Evolutionary conservation across 352 stramenopile species (phyloP).

Genomic region (Thalassiosira livingstoniorum): DNA sequence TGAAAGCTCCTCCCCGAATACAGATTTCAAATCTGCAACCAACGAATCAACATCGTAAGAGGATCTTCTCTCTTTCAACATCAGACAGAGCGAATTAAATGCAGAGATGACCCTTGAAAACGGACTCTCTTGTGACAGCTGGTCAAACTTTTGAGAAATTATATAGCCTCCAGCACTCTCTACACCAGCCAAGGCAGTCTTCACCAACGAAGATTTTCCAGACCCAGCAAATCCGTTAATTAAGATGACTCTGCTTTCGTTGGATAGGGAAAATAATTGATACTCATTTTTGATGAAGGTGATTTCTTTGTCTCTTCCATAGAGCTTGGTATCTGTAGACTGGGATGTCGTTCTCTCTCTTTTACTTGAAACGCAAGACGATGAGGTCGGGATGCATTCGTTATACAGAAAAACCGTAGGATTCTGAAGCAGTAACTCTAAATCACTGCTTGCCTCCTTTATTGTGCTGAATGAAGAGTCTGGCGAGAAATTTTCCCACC

Average conservation of each 20-base stretch:
- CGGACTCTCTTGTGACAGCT: constrained; percentile 22
- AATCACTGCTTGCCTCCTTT: constrained; percentile 7
- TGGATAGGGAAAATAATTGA: constrained; percentile 30
- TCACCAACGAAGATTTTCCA: constrained; percentile 38
- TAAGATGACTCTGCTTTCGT: constrained; percentile 42
- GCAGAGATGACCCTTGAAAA: constrained; percentile 31
- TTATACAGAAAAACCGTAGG: constrained; percentile 21
- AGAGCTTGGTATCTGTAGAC: constrained; percentile 12
- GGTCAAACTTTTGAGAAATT: constrained; percentile 45
- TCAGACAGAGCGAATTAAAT: constrained; percentile 40
- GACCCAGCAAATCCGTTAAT: constrained; percentile 47
- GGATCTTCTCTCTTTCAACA: constrained; percentile 24
- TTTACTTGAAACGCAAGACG: not conserved
- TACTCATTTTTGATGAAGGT: constrained; percentile 34
- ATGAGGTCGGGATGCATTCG: no score
- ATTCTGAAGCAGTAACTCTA: constrained; percentile 29
- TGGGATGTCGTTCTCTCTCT: not conserved
- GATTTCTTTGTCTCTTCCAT: constrained; percentile 30
- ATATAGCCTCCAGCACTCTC: constrained; percentile 37
- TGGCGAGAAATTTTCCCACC: not conserved
- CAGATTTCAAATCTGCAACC: constrained; percentile 20
- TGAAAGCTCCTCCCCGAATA: constrained; percentile 34
- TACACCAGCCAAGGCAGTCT: constrained; percentile 26
- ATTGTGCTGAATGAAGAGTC: constrained; percentile 15
- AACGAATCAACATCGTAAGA: constrained; percentile 21